Evolutionary conservation across 345 rosid species (phyloP).

Genomic region (Linum trigynum): DNA sequence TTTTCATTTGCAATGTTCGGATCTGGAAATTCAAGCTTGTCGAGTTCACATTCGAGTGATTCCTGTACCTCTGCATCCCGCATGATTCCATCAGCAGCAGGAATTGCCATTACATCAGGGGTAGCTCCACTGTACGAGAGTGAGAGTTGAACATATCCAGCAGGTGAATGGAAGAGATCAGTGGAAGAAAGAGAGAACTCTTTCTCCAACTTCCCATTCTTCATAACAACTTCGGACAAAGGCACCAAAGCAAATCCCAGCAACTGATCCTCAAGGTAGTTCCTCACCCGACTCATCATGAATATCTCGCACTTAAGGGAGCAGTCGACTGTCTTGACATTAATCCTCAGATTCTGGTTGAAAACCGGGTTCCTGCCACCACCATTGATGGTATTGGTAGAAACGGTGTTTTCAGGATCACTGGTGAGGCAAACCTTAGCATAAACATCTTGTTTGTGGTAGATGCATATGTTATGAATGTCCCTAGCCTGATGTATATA

Average conservation of each 20-base stretch:
- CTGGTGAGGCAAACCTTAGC: constrained; percentile 89
- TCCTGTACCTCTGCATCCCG: constrained; percentile 42
- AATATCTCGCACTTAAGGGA: constrained; percentile 88
- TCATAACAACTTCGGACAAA: constrained; percentile 64
- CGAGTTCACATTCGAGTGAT: constrained; percentile 45
- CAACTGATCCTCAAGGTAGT: constrained; percentile 94
- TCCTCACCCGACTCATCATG: constrained; percentile 98
- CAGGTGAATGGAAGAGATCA: constrained; percentile 90
- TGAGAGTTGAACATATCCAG: constrained; percentile 86
- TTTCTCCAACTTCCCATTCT: constrained; percentile 70
- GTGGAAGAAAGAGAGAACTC: constrained; percentile 95
- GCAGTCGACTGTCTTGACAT: constrained; percentile 56
- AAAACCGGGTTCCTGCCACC: constrained; percentile 99
- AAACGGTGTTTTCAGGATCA: constrained; percentile 65
- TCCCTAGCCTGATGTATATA: constrained; percentile 89
- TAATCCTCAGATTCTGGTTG: constrained; percentile 54
- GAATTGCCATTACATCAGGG: constrained; percentile 77
- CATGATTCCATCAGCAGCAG: constrained; percentile 33
- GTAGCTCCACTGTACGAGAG: constrained; percentile 70
- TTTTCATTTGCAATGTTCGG: constrained; percentile 83
- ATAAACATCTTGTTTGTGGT: constrained; percentile 99
- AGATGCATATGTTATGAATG: constrained; percentile 96
- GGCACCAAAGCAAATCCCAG: constrained; percentile 90
- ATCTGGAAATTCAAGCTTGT: constrained; percentile 94
- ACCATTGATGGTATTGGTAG: constrained; percentile 91